A percentile compares a stretch with the other conserved stretches of the same genome.
Evolutionary conservation across 1,284 basidiomycete genomes (phyloP).

Genomic region (Mycena citricolor): DNA sequence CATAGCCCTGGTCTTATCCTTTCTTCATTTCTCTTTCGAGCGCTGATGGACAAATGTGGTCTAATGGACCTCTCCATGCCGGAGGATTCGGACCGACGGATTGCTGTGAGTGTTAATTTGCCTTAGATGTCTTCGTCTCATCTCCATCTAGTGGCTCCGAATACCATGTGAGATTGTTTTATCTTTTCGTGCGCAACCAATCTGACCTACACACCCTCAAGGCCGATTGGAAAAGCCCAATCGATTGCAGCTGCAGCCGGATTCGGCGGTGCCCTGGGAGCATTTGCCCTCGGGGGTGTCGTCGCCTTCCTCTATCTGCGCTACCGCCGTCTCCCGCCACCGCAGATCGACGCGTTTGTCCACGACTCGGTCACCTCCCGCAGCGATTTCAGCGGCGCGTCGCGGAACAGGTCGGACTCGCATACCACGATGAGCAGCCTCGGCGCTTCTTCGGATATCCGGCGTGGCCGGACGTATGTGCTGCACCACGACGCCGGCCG

Average conservation of each 20-base stretch:
- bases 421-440: background rate
- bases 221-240: conserved; percentile 5
- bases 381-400: background rate
- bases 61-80: conserved; percentile 48
- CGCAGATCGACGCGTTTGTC: background rate
- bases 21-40: conserved; percentile 51
- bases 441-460: too few relatives aligned
- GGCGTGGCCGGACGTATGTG: conserved; percentile 12
- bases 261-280: conserved; percentile 1
- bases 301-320: background rate
- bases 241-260: conserved; percentile 9
- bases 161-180: conserved; percentile 26
- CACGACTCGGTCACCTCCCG: background rate
- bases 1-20: conserved; percentile 43
- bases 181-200: too few relatives aligned
- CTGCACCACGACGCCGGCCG: conserved; percentile 22
- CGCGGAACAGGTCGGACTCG: background rate
- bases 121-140: background rate
- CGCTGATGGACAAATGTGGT: conserved; percentile 44
- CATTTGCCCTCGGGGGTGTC: background rate
- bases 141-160: conserved; percentile 30
- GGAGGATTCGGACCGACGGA: conserved; percentile 37
- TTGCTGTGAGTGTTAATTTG: conserved; percentile 29
- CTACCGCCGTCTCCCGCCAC: background rate
- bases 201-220: background rate